Conservation (phyloP, 345 rosid genomes). For the Isatis tinctoria region DNA sequence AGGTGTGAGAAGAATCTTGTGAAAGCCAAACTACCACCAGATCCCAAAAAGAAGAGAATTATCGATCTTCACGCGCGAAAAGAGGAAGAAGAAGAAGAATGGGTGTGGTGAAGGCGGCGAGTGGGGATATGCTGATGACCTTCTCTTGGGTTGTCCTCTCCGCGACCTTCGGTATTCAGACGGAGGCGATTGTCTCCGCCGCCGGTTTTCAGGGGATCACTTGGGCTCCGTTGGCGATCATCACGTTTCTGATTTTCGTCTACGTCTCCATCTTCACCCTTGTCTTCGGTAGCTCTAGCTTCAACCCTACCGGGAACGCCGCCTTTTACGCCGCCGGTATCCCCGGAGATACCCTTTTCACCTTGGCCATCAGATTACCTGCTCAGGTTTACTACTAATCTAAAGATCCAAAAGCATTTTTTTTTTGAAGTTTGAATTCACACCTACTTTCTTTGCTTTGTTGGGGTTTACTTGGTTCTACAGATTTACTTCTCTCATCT, state of each 20-base stretch:
- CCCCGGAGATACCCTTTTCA: slow-evolving; percentile 67
- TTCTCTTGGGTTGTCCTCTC: slow-evolving; percentile 76
- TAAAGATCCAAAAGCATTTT: background rate
- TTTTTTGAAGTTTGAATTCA: background rate
- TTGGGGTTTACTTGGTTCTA: background rate
- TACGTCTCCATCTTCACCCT: slow-evolving; percentile 61
- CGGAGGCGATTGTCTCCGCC: slow-evolving; percentile 45
- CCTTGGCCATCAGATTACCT: slow-evolving; percentile 87
- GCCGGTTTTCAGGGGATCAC: slow-evolving; percentile 41
- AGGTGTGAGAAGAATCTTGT: slow-evolving; percentile 2
- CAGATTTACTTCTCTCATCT: slow-evolving; percentile 3
- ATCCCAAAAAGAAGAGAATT: slow-evolving; percentile 15
- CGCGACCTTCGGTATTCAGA: slow-evolving; percentile 55
- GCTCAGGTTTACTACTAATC: slow-evolving; percentile 52
- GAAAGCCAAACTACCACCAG: slow-evolving; percentile 11
- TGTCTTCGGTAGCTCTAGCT: slow-evolving; percentile 86
- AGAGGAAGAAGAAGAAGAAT: slow-evolving; percentile 18
- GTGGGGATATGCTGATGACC: slow-evolving; percentile 68
- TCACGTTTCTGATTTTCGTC: slow-evolving; percentile 51
- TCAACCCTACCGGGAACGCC: slow-evolving; percentile 83
- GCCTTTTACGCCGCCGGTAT: slow-evolving; percentile 82
- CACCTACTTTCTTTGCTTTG: background rate
- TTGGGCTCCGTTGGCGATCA: slow-evolving; percentile 56
- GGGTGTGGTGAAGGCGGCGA: slow-evolving; percentile 65
- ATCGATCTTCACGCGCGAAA: background rate